Base-by-base conservation (phyloP, 2,329 filamentous ascomycete species). In the Ophiostoma sp. region DNA sequence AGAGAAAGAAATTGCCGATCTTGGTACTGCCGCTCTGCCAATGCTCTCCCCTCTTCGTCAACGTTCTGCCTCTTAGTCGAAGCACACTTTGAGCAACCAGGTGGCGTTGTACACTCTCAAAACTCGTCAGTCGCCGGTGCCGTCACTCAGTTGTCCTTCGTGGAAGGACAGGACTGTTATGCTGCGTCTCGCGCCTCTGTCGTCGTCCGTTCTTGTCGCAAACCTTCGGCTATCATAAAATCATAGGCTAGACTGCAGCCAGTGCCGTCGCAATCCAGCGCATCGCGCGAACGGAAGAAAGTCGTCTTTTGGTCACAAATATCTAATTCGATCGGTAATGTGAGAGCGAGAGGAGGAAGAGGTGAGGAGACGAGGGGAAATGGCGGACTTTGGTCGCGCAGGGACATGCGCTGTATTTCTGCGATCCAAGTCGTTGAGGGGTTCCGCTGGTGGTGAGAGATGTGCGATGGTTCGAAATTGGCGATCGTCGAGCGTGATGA, bases 221-320 rank as follows among this genome's bases (percentile, higher is more conserved):
- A 42, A 4, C 3, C 22, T 17, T 11, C 70, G 50, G 57, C 22
- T 55, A 64, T 70, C 59, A 76, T 55, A 71, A 33, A 25, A 28
- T 72, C 52, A 48, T 50, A 48, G 59, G 25, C 70, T 55, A 70
- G 50, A 70, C 69, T 64, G 39, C 52, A 73, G 57, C 45, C 68
- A 59, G 55, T 48, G 50, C 36, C 12, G 72, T 75, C 71, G 73
- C 72, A 75, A 66, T 74, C 70, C 68, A 73, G 73, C 71, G 73
- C 75, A 76, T 75, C 33, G 64, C 73, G 74, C 72, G 66, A 68
- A 36, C 3, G 25, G 15, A 66, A 66, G 19, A 39, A 31, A 19
- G 36, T 4, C 42, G 48, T 28, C 12, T 17, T 39, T 28, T 63
- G 15, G 36, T n/a, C 36, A 8, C 36, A 66, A 45, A 28, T 12